These are phyloP conservation scores for Cystobasidiopsis lactophilus DNA, from an alignment of 768 basidiomycete genomes.

Conservation along the genomic window DNA sequence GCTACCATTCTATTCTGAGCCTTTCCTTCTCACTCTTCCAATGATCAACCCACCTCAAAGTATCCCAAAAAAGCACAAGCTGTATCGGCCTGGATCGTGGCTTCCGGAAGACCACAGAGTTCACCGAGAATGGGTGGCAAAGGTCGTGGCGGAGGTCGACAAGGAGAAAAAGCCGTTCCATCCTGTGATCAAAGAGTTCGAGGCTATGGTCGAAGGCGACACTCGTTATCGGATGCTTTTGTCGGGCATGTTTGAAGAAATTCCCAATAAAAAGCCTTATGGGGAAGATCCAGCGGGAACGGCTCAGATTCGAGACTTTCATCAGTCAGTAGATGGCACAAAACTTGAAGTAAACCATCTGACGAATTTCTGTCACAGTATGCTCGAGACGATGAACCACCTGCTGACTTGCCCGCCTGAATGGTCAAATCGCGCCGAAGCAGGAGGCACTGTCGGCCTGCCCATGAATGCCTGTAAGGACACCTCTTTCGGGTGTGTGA, in stretches of 20 bases:
- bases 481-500: neutral
- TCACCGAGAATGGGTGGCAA: too few species aligned
- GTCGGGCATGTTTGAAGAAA: constrained; percentile 23
- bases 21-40: too few species aligned
- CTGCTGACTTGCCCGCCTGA: constrained; percentile 30
- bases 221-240: constrained; percentile 24
- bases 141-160: too few species aligned
- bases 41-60: too few species aligned
- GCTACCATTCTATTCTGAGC: too few species aligned
- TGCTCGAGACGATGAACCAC: constrained; percentile 29
- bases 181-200: constrained; percentile 23
- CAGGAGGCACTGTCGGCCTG: constrained; percentile 28
- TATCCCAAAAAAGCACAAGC: too few species aligned
- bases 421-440: constrained; percentile 26
- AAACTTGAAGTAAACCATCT: constrained; percentile 18
- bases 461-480: constrained; percentile 27
- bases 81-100: too few species aligned
- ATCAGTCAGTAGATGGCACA: too few species aligned
- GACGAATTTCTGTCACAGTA: constrained; percentile 25
- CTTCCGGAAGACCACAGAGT: too few species aligned
- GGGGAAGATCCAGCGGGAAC: too few species aligned
- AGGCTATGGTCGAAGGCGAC: constrained; percentile 22
- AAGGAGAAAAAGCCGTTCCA: constrained; percentile 21
- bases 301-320: too few species aligned
- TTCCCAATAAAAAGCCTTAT: constrained; percentile 21